Conservation (phyloP, 768 basidiomycete genomes). For the Mycena rebaudengoi region DNA sequence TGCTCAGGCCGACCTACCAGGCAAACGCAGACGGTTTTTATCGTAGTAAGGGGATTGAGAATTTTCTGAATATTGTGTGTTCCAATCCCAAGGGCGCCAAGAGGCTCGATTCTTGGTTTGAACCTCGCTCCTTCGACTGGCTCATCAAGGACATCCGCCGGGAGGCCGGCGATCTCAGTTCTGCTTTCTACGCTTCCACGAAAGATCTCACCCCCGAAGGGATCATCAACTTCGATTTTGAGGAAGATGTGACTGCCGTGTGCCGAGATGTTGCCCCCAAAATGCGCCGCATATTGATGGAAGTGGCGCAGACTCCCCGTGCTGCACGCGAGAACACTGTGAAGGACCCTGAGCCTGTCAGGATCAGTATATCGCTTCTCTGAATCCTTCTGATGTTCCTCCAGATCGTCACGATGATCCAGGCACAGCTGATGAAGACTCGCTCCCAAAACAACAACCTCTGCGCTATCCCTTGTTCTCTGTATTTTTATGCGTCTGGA, state of each 20-base stretch:
- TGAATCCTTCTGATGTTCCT: too few relatives aligned
- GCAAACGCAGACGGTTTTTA: neutral
- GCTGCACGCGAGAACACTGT: neutral
- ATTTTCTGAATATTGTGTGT: neutral
- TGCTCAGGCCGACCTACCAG: too few relatives aligned
- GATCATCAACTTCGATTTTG: neutral
- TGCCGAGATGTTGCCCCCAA: neutral
- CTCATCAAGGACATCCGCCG: neutral
- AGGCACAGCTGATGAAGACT: neutral
- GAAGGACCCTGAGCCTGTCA: neutral
- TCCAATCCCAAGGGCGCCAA: neutral
- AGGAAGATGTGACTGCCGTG: neutral
- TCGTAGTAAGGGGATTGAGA: neutral
- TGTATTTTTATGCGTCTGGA: too few relatives aligned
- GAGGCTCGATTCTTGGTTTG: neutral
- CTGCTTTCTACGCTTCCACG: neutral
- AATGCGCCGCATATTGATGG: neutral
- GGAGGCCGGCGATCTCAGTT: neutral
- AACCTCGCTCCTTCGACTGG: too few relatives aligned
- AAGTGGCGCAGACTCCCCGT: neutral
- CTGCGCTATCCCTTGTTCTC: too few relatives aligned
- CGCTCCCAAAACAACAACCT: too few relatives aligned
- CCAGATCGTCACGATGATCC: neutral
- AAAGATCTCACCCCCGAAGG: neutral
- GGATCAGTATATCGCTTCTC: too few relatives aligned